A percentile compares a stretch with the other conserved stretches of the same genome.
Conservation (phyloP, 2,329 filamentous ascomycete genomes). For the Calonectria montana region DNA sequence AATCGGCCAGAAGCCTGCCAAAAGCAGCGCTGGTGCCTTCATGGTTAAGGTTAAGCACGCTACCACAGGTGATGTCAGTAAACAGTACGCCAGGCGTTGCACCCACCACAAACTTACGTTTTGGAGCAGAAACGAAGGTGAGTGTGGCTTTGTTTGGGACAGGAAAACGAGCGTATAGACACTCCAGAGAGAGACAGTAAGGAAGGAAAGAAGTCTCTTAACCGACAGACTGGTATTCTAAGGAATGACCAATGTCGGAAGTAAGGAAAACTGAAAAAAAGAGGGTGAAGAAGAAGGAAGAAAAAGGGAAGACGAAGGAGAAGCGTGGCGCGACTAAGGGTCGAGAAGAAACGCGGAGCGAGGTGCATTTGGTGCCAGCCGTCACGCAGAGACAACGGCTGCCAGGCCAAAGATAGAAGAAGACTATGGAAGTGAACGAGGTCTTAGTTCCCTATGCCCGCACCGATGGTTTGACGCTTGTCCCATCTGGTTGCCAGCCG, state of each 20-base stretch:
- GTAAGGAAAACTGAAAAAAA: slow-evolving; percentile 8
- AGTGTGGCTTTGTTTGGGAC: not conserved
- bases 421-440: slow-evolving; percentile 5
- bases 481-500: slow-evolving; percentile 1
- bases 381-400: slow-evolving; percentile 35
- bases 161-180: not conserved
- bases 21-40: slow-evolving; percentile 47
- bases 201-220: not conserved
- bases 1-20: slow-evolving; percentile 46
- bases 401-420: slow-evolving; percentile 21
- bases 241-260: not conserved
- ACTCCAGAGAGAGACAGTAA: not conserved
- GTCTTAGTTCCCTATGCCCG: slow-evolving; percentile 25
- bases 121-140: not conserved
- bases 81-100: no score
- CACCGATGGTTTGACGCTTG: not conserved
- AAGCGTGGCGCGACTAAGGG: slow-evolving; percentile 9
- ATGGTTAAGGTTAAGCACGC: slow-evolving; percentile 44
- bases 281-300: slow-evolving; percentile 14
- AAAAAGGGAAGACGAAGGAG: not conserved
- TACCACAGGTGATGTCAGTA: not conserved
- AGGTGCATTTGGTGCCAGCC: slow-evolving; percentile 34
- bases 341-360: slow-evolving; percentile 23
- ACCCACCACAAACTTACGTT: not conserved
- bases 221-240: not conserved